phyloP scores from a whole-genome alignment of 306 rosid genomes.

The Rosa multiflora region DNA sequence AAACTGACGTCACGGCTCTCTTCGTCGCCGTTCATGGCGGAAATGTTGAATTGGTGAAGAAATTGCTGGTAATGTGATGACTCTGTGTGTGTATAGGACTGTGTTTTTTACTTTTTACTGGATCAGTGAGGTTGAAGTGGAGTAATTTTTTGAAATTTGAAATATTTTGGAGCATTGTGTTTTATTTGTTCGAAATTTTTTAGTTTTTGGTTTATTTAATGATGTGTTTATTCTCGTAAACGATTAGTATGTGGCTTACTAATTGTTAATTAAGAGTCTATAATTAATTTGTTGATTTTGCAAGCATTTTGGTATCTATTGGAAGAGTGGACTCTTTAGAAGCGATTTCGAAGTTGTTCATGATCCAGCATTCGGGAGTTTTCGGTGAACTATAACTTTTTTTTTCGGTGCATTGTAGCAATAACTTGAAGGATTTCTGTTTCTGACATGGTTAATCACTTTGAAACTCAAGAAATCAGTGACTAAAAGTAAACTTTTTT shows the following conservation, averaged over 20 bases:
- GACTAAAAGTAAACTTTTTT: not conserved
- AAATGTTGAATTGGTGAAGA: conserved; percentile 52
- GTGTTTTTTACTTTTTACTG: not conserved
- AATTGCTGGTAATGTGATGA: conserved; percentile 57
- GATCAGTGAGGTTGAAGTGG: conserved; percentile 30
- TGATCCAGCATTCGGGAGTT: not conserved
- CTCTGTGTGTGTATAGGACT: not conserved
- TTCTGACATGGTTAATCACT: not conserved
- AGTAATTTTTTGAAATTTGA: conserved; percentile 15
- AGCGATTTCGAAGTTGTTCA: not conserved
- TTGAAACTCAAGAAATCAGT: not conserved
- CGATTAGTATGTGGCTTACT: not conserved
- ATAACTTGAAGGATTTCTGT: not conserved
- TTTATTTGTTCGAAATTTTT: not conserved
- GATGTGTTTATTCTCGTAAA: not conserved
- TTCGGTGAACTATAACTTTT: not conserved
- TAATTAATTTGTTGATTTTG: not conserved
- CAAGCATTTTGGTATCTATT: not conserved
- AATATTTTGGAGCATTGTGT: conserved; percentile 25
- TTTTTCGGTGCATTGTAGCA: not conserved
- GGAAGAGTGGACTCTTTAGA: not conserved
- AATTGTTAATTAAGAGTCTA: not conserved
- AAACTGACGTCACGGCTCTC: conserved; percentile 79
- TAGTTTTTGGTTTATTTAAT: not conserved
- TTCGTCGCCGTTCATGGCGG: conserved; percentile 86